Percentiles rank a stretch among this genome's conserved stretches.
Evolutionary conservation across 2,329 filamentous ascomycete species (phyloP).

Genomic region (Trichoderma citrinoviride): DNA sequence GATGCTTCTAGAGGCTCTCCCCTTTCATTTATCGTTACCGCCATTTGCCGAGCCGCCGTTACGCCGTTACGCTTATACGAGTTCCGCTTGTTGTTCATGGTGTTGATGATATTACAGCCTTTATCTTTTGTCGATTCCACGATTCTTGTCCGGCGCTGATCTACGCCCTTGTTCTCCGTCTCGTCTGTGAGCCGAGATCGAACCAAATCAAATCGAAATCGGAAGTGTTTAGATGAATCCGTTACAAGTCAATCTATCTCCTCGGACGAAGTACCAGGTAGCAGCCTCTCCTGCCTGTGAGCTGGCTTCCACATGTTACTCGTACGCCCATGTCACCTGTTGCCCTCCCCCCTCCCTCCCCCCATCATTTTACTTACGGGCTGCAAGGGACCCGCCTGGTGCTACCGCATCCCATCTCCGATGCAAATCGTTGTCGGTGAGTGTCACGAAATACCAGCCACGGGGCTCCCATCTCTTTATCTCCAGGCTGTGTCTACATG

Average conservation of each 20-base stretch:
- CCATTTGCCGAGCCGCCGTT: constrained; percentile 18
- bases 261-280: too few relatives aligned
- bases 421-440: constrained; percentile 11
- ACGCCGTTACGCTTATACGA: constrained; percentile 8
- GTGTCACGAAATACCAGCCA: not conserved
- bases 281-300: too few relatives aligned
- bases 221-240: too few relatives aligned
- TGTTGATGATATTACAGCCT: too few relatives aligned
- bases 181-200: not conserved
- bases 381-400: constrained; percentile 17
- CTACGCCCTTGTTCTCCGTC: not conserved
- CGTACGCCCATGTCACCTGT: not conserved
- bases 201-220: not conserved
- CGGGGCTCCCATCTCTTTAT: not conserved
- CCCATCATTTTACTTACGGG: constrained; percentile 11
- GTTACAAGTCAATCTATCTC: too few relatives aligned
- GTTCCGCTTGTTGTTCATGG: not conserved
- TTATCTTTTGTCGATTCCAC: too few relatives aligned
- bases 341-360: not conserved
- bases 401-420: constrained; percentile 13
- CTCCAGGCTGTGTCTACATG: too few relatives aligned
- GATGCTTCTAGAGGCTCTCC: constrained; percentile 15
- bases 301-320: not conserved
- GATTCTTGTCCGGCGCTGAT: not conserved
- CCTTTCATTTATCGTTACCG: constrained; percentile 12